Conservation (phyloP, 352 stramenopile genomes). For the Globisporangium cystogenes region DNA sequence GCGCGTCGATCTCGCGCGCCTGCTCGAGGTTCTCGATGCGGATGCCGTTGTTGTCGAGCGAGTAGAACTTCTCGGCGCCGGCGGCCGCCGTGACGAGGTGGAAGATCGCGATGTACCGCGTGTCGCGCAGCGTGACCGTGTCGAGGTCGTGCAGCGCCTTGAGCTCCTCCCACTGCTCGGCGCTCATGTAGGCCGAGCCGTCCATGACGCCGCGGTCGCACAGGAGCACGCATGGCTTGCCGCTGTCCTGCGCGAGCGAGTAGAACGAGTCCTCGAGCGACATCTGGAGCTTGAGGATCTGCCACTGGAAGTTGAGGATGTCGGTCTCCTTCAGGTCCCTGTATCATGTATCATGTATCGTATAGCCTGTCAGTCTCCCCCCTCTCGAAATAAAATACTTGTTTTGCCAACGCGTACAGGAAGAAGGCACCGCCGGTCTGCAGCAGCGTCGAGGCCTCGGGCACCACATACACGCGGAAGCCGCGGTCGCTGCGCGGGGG, state of each 20-base stretch:
- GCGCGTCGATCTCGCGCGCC: slow-evolving; percentile 85
- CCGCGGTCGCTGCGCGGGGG: slow-evolving; percentile 66
- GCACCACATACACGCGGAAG: slow-evolving; percentile 94
- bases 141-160: slow-evolving; percentile 77
- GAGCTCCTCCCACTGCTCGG: slow-evolving; percentile 87
- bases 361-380: no score
- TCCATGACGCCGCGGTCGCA: slow-evolving; percentile 97
- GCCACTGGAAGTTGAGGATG: slow-evolving; percentile 87
- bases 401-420: slow-evolving; percentile 26
- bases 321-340: slow-evolving; percentile 76
- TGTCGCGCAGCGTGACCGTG: slow-evolving; percentile 79
- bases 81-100: slow-evolving; percentile 90
- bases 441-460: slow-evolving; percentile 94
- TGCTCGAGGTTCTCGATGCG: slow-evolving; percentile 92
- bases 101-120: slow-evolving; percentile 87
- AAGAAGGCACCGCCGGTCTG: slow-evolving; percentile 91
- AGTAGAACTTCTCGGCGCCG: slow-evolving; percentile 95
- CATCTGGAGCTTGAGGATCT: slow-evolving; percentile 83
- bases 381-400: not conserved
- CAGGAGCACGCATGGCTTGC: slow-evolving; percentile 88
- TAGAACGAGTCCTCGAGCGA: slow-evolving; percentile 81
- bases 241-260: slow-evolving; percentile 73
- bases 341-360: no score
- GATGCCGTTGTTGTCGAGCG: slow-evolving; percentile 95
- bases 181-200: slow-evolving; percentile 91